phyloP scores from a whole-genome alignment of 345 rosid genomes.

The Rhodamnia rubescens region DNA sequence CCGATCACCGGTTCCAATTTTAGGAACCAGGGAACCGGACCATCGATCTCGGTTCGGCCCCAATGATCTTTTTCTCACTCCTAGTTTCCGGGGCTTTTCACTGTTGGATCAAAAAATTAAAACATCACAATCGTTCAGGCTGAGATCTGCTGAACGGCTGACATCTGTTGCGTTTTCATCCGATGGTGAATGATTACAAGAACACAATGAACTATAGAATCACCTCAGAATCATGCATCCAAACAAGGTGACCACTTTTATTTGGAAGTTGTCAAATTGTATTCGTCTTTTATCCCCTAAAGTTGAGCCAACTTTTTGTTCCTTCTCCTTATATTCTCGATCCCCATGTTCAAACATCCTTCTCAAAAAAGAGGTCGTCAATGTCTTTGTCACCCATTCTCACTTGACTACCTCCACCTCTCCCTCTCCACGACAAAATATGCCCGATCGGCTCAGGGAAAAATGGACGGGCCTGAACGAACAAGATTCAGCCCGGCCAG shows the following conservation, averaged over 20 bases:
- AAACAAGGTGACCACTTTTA: not conserved
- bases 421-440: not conserved
- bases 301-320: not conserved
- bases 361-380: not conserved
- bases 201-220: not conserved
- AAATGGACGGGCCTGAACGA: not conserved
- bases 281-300: not conserved
- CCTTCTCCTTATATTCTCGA: not conserved
- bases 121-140: fast-evolving
- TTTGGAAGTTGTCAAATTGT: not conserved
- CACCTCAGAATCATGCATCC: not conserved
- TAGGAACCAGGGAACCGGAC: too few relatives aligned
- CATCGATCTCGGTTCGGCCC: too few relatives aligned
- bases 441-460: not conserved
- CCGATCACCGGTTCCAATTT: too few relatives aligned
- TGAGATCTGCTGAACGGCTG: fast-evolving
- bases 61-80: too few relatives aligned
- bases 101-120: not conserved
- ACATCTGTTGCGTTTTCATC: not conserved
- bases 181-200: fast-evolving
- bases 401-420: not conserved
- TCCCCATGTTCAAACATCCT: not conserved
- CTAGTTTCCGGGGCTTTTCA: not conserved
- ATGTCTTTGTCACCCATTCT: not conserved
- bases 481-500: not conserved